phyloP scores from a whole-genome alignment of 2,329 filamentous ascomycete genomes.

The Pseudogymnoascus sp. region DNA sequence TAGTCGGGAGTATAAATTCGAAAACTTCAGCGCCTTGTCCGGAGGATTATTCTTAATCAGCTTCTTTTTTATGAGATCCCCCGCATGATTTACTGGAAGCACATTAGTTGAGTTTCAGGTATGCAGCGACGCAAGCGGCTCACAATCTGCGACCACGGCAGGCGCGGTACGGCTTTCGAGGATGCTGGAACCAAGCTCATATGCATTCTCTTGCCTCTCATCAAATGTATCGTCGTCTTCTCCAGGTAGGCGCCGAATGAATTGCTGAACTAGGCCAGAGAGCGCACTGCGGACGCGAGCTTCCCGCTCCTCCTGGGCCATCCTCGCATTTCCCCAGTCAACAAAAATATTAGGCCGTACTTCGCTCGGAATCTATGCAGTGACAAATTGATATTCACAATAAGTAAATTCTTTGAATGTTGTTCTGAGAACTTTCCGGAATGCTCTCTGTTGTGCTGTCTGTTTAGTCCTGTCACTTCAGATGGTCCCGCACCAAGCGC shows the following conservation, averaged over 20 bases:
- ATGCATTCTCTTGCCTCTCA: conserved; percentile 58
- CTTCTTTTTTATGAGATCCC: conserved; percentile 84
- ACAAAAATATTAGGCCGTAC: not conserved
- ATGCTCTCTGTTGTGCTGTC: conserved; percentile 1
- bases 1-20: conserved; percentile 83
- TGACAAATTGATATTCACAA: not conserved
- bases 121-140: not conserved
- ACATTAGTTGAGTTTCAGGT: conserved; percentile 3
- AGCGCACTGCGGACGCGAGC: conserved; percentile 72
- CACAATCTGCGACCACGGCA: conserved; percentile 32
- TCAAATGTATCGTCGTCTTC: conserved; percentile 63
- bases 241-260: conserved; percentile 58
- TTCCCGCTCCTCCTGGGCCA: conserved; percentile 34
- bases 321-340: conserved; percentile 8
- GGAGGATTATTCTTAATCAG: conserved; percentile 70
- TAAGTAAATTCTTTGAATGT: conserved; percentile 1
- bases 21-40: conserved; percentile 72
- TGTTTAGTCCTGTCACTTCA: conserved; percentile 1
- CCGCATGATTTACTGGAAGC: conserved; percentile 70
- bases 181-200: conserved; percentile 42
- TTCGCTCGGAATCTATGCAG: not conserved
- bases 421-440: not conserved
- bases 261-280: conserved; percentile 67
- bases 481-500: conserved; percentile 3
- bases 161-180: conserved; percentile 32